Base-by-base conservation (phyloP, 2,329 filamentous ascomycete genomes). In the Pseudocercospora crystallina region DNA sequence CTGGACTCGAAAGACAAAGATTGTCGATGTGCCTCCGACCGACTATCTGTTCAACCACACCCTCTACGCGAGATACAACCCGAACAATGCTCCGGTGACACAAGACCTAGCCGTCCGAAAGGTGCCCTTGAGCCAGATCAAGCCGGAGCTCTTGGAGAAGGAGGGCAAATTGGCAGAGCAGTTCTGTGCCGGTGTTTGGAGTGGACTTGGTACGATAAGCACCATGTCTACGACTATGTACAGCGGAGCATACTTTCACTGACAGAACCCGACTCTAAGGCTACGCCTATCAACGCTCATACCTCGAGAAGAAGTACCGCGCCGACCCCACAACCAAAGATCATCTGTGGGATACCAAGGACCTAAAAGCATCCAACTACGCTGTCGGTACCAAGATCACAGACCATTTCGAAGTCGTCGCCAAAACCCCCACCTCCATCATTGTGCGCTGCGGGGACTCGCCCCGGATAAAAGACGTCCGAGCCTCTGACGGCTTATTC, bases 331-430 rank as follows among this genome's bases (percentile, higher is more conserved):
- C 79, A 34, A 86, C 83, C 0, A 72, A 76, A 2, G 62, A 73
- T 40, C 81, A 87, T 56, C 77, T 88, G 1, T 89, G 85, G 83
- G 76, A 77, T 2, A 71, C 66, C 2, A 68, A 76, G 9, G 75
- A 84, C 44, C 76, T 89, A 1, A 66, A 74, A 5, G 60, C 69
- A n/a, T 81, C 75, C 50, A 74, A 59, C 8, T 89, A 88, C 64
- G 78, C 83, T 14, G 73, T 78, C 34, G 85, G 85, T 31, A 86
- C 85, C 1, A 65, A 75, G 35, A 79, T 89, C 50, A 86, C 82
- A 2, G 84, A 89, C 64, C 85, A 89, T 67, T 89, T 89, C 63
- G 83, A 88, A 66, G 84, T 89, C 0, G 72, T 89, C 1, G 80
- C 83, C 46, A 85, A 85, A 69, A 83, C 80, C 0, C 72, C 79